Conservation (phyloP, 805 yeast genomes). For the Cyberlindnera meyerae region DNA sequence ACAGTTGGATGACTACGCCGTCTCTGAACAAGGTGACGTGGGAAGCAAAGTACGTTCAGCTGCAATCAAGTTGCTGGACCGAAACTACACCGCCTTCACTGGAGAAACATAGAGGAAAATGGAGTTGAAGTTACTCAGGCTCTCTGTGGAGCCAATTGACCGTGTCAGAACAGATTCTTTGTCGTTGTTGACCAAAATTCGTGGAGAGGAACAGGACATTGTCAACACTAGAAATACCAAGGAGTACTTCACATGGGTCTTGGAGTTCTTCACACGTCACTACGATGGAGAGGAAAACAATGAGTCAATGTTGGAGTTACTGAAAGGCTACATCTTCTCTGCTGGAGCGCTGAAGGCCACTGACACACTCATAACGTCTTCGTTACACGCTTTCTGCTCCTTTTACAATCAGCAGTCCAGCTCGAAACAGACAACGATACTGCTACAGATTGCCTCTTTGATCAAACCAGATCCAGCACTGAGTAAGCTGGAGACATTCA, state of each 20-base stretch:
- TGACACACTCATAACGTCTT: conserved; percentile 37
- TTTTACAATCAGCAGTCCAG: conserved; percentile 24
- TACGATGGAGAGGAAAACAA: too few relatives aligned
- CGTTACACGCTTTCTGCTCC: conserved; percentile 36
- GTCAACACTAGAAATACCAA: conserved; percentile 13
- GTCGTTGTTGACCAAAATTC: conserved; percentile 29
- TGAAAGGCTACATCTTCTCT: conserved; percentile 51
- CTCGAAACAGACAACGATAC: conserved; percentile 8
- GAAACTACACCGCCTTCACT: conserved; percentile 20
- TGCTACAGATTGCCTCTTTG: conserved; percentile 26
- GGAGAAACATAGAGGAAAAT: background rate
- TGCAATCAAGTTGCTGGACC: conserved; percentile 37
- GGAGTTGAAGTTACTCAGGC: conserved; percentile 4
- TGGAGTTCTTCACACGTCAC: too few relatives aligned
- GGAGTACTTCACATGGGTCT: conserved; percentile 31
- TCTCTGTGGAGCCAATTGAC: conserved; percentile 62
- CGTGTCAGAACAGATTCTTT: conserved; percentile 43
- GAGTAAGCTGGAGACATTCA: conserved; percentile 3
- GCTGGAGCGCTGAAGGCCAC: conserved; percentile 55
- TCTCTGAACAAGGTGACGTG: conserved; percentile 85
- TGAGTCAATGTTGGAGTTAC: conserved; percentile 33
- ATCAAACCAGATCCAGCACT: conserved; percentile 22
- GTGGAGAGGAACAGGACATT: conserved; percentile 16
- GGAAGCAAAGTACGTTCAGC: conserved; percentile 68
- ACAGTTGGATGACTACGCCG: conserved; percentile 70